Evolutionary conservation across 2,329 filamentous ascomycete species (phyloP), one percentile per base, ranked within the genome.

Genomic region (Zymoseptoria passerinii): DNA sequence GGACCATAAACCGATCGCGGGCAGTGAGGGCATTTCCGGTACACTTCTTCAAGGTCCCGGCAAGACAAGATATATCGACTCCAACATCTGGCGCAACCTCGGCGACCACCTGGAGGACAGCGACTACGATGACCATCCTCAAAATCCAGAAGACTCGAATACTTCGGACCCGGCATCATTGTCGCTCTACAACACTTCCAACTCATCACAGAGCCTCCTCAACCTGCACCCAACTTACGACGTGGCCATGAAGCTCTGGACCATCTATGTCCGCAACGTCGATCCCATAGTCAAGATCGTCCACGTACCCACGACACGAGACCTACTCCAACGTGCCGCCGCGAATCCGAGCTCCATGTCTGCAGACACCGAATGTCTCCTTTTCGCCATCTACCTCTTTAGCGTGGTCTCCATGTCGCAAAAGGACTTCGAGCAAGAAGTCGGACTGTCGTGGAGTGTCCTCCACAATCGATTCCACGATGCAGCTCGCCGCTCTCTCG

Each of bases 271-370:
- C 57, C 82, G 87, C 61, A 89, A 88, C 58, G 85, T 90, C 4
- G 86, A 90, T 62, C 85, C 87, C 0, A 72, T 90, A 9, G 76
- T 86, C 63, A 89, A 88, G 69, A 75, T 90, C n/a, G 67, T 90
- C 8, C 88, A 91, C 69, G 75, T 85, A 0, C 87, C 86, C 0
- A 68, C 69, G 1, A 27, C 69, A 81, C 16, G 71, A 70, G 40
- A 80, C 8, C 83, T 84, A 5, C 80, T 85, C 69, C 81, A 82
- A 56, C 62, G 62, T 44, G 61, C 61, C 19, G 65, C 68, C 6
- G 57, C 65, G 4, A 64, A 70, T 40, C 79, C 80, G 27, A 74
- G 82, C 3, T 78, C 87, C 40, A 78, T 82, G 19, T 78, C 84
- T 9, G 78, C 83, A 6, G 77, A 82, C 48, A 78, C 77, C 48